phyloP scores from a whole-genome alignment of 2,329 filamentous ascomycete species.

The Penicillium sp. region DNA sequence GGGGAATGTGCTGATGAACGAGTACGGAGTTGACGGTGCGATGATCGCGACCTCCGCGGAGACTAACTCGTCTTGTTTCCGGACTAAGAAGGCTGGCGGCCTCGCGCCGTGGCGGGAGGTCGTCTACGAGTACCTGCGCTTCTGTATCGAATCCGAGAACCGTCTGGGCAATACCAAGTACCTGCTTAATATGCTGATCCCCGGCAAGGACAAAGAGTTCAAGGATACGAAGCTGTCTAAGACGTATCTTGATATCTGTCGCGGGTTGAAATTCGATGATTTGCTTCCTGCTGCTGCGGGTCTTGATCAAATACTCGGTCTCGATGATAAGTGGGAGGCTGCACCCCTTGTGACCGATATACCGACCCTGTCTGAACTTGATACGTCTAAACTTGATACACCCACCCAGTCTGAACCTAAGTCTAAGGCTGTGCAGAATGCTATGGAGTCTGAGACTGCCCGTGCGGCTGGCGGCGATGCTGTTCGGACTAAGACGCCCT shows the following conservation, averaged over 20 bases:
- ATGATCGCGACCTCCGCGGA: constrained; percentile 97
- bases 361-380: too few species aligned
- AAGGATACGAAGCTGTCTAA: constrained; percentile 63
- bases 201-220: constrained; percentile 70
- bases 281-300: constrained; percentile 63
- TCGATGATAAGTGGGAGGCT: constrained; percentile 29
- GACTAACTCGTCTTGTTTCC: constrained; percentile 86
- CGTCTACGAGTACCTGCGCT: constrained; percentile 71
- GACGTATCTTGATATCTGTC: constrained; percentile 69
- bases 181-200: constrained; percentile 78
- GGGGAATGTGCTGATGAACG: constrained; percentile 66
- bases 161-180: constrained; percentile 92
- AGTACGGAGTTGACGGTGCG: constrained; percentile 86
- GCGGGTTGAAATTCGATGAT: constrained; percentile 63
- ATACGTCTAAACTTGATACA: not conserved
- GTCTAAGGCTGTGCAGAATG: constrained; percentile 35
- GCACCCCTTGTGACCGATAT: constrained; percentile 11
- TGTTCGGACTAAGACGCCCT: constrained; percentile 26
- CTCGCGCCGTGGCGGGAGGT: constrained; percentile 73
- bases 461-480: constrained; percentile 35
- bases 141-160: constrained; percentile 76
- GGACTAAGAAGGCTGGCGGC: constrained; percentile 66
- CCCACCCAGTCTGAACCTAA: not conserved
- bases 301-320: constrained; percentile 60
- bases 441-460: constrained; percentile 36